Conservation (phyloP, 129 eudicot genomes). For the Artemisia tridentata region DNA sequence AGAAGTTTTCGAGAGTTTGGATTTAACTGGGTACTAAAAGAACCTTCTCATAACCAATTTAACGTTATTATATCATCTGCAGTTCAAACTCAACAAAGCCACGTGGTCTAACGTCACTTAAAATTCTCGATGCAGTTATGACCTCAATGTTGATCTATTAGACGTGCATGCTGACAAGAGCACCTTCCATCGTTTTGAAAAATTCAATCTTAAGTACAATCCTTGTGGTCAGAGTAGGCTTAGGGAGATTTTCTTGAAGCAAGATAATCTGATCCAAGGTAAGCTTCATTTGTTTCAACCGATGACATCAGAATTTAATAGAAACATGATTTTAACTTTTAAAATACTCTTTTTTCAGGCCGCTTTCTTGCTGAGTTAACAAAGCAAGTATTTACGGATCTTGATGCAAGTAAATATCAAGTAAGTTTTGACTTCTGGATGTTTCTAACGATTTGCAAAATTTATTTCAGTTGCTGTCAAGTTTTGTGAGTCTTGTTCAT, state of each 20-base stretch:
- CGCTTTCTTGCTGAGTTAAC: conserved; percentile 97
- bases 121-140: conserved; percentile 54
- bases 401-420: conserved; percentile 95
- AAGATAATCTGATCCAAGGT: conserved; percentile 98
- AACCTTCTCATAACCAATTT: background rate
- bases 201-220: conserved; percentile 94
- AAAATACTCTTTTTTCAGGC: conserved; percentile 46
- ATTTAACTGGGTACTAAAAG: conserved; percentile 75
- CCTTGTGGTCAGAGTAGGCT: conserved; percentile 99
- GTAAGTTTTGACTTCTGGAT: conserved; percentile 38
- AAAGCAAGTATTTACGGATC: conserved; percentile 91
- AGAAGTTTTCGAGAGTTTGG: conserved; percentile 99
- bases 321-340: background rate
- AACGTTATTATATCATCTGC: background rate
- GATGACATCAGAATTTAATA: background rate
- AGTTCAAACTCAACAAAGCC: background rate
- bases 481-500: conserved; percentile 4
- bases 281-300: conserved; percentile 17
- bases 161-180: conserved; percentile 99
- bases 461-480: background rate
- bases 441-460: background rate
- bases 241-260: conserved; percentile 95
- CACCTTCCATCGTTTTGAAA: conserved; percentile 98
- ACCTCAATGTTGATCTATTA: conserved; percentile 91
- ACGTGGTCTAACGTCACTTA: conserved; percentile 7